Percentiles rank a stretch among this genome's conserved stretches.
phyloP scores from a whole-genome alignment of 1,139 yeast species.

The Geotrichum cucujoidarum region DNA sequence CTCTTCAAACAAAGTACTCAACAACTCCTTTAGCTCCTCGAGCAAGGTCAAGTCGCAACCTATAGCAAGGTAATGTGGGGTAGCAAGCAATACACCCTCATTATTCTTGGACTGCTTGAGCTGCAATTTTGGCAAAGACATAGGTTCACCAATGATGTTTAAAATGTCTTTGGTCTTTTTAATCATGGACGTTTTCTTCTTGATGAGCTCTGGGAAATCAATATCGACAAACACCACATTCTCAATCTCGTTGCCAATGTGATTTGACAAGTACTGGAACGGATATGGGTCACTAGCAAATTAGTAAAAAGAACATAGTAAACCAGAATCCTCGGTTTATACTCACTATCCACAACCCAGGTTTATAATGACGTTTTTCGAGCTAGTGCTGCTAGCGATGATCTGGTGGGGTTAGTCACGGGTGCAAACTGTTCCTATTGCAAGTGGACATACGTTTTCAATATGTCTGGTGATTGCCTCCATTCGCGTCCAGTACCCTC shows the following conservation, averaged over 20 bases:
- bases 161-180: conserved; percentile 45
- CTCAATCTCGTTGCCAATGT: conserved; percentile 27
- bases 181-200: conserved; percentile 52
- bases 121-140: conserved; percentile 5
- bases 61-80: conserved; percentile 52
- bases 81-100: conserved; percentile 38
- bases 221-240: conserved; percentile 58
- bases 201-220: conserved; percentile 67
- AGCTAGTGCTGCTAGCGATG: conserved; percentile 17
- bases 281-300: conserved; percentile 45
- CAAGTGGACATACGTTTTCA: conserved; percentile 39
- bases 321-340: not conserved
- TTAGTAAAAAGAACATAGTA: not conserved
- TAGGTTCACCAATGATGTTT: conserved; percentile 42
- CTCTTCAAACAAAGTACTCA: conserved; percentile 35
- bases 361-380: conserved; percentile 47
- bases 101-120: conserved; percentile 9
- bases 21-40: conserved; percentile 40
- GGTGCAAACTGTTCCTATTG: not conserved
- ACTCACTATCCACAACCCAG: conserved; percentile 66
- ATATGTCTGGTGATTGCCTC: conserved; percentile 58
- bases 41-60: conserved; percentile 66
- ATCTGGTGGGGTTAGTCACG: conserved; percentile 24
- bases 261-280: conserved; percentile 52
- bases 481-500: conserved; percentile 83